Evolutionary conservation across 371 early-diverging fungal species (phyloP).

Genomic region (Syncephalastrum racemosum): DNA sequence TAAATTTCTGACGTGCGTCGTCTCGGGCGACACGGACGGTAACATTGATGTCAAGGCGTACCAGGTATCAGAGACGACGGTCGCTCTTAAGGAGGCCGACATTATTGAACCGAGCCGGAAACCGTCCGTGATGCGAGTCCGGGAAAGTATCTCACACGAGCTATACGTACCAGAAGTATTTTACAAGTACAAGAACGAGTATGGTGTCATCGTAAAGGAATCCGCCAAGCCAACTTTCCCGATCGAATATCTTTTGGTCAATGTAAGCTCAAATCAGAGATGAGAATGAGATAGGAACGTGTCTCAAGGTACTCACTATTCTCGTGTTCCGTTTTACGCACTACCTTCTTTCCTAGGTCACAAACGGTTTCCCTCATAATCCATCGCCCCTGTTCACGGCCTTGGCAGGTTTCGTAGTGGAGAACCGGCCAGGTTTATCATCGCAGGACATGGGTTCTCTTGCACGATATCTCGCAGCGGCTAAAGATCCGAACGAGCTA

Average conservation of each 20-base stretch:
- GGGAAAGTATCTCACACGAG: conserved; percentile 65
- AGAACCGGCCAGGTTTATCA: conserved; percentile 59
- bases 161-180: conserved; percentile 96
- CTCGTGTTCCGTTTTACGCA: neutral
- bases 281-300: too few relatives aligned
- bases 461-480: conserved; percentile 50
- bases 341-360: conserved; percentile 56
- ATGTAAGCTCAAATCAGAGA: conserved; percentile 56
- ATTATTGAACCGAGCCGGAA: conserved; percentile 90
- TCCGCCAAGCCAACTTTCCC: conserved; percentile 93
- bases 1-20: conserved; percentile 92
- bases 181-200: conserved; percentile 94
- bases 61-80: conserved; percentile 91
- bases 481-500: conserved; percentile 36
- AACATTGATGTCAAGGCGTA: conserved; percentile 89
- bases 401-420: conserved; percentile 50
- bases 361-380: conserved; percentile 90
- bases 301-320: neutral
- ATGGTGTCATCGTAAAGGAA: conserved; percentile 82
- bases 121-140: conserved; percentile 87
- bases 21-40: conserved; percentile 81
- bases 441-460: conserved; percentile 40
- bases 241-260: conserved; percentile 93
- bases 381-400: conserved; percentile 77
- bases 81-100: conserved; percentile 91